These are phyloP conservation scores for Pyrenophora seminiperda DNA, from an alignment of 2,329 filamentous ascomycete species.

Conservation along the genomic window DNA sequence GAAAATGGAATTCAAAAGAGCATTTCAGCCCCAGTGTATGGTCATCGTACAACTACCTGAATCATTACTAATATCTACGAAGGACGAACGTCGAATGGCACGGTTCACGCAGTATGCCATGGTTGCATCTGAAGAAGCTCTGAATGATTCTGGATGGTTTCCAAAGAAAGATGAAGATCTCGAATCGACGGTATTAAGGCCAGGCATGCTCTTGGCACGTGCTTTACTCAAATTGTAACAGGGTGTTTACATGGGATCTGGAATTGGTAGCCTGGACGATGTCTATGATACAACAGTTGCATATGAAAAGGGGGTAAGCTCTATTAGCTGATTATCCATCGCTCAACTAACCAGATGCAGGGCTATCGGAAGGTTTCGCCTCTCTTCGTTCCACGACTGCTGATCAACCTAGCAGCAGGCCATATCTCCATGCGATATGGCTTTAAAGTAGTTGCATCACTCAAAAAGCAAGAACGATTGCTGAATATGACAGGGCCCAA, in stretches of 20 bases:
- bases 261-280: conserved; percentile 92
- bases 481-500: conserved; percentile 68
- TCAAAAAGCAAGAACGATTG: not conserved
- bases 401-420: conserved; percentile 94
- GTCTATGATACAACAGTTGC: conserved; percentile 82
- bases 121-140: conserved; percentile 82
- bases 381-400: conserved; percentile 86
- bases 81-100: conserved; percentile 82
- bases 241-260: conserved; percentile 92
- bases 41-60: not conserved
- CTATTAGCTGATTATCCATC: no score
- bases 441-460: conserved; percentile 60
- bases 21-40: conserved; percentile 49
- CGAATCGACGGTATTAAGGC: conserved; percentile 66
- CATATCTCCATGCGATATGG: conserved; percentile 93
- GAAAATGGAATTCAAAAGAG: conserved; percentile 55
- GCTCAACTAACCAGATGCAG: conserved; percentile 52
- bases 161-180: conserved; percentile 64
- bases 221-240: conserved; percentile 31
- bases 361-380: conserved; percentile 94
- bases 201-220: not conserved
- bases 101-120: conserved; percentile 89
- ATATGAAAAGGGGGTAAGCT: conserved; percentile 72
- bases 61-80: conserved; percentile 42
- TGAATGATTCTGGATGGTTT: conserved; percentile 80